Evolutionary conservation across 73 alveolate genomes (phyloP).

Genomic region (Paramecium pentaurelia): DNA sequence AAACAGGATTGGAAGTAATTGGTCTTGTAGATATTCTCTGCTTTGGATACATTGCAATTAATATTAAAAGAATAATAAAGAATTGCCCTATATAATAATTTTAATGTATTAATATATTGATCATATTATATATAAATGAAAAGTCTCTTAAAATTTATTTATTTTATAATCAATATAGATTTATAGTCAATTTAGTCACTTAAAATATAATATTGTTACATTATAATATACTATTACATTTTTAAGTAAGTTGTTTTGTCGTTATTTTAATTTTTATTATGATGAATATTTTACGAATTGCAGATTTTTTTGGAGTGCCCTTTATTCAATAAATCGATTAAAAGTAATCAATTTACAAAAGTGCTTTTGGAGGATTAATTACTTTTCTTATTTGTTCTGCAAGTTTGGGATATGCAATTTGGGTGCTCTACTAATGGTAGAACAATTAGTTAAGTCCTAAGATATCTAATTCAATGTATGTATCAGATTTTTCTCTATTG

Average conservation of each 20-base stretch:
- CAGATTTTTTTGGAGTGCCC: background rate
- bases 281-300: background rate
- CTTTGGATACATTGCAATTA: background rate
- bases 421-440: background rate
- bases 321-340: background rate
- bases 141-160: no score
- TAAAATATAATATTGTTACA: no score
- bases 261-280: no score
- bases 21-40: background rate
- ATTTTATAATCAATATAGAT: no score
- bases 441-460: background rate
- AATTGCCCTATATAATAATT: background rate
- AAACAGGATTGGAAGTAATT: background rate
- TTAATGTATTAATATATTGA: background rate
- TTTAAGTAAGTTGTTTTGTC: no score
- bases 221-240: background rate
- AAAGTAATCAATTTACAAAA: background rate
- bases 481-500: background rate
- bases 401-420: background rate
- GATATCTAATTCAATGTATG: background rate
- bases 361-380: background rate
- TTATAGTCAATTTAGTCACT: no score
- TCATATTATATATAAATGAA: no score
- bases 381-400: background rate
- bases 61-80: background rate